These are phyloP conservation scores for Lachnellula cervina DNA, from an alignment of 2,329 filamentous ascomycete genomes.

Conservation along the genomic window DNA sequence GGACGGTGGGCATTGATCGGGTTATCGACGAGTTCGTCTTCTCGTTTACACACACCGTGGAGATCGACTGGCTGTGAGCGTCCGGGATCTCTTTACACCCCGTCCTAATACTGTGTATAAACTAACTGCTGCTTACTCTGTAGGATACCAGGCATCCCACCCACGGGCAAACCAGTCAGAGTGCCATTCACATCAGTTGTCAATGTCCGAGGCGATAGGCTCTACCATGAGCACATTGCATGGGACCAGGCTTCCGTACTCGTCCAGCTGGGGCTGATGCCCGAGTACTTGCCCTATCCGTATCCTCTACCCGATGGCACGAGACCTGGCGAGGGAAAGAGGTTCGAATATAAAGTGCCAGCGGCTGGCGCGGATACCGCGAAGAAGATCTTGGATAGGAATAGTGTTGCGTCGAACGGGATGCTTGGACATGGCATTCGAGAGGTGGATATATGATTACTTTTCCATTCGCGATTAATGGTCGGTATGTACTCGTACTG, in stretches of 20 bases:
- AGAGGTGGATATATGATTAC: constrained; percentile 28
- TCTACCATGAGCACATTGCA: constrained; percentile 66
- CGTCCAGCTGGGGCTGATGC: constrained; percentile 54
- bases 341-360: constrained; percentile 55
- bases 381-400: constrained; percentile 44
- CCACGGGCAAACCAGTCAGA: constrained; percentile 48
- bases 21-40: constrained; percentile 68
- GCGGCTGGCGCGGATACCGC: constrained; percentile 52
- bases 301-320: constrained; percentile 39
- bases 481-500: not conserved
- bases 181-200: constrained; percentile 62
- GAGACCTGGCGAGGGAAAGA: constrained; percentile 31
- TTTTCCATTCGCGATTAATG: not conserved
- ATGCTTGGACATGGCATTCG: constrained; percentile 39
- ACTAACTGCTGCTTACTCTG: not conserved
- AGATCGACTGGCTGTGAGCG: constrained; percentile 65
- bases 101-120: not conserved
- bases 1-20: constrained; percentile 67
- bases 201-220: constrained; percentile 61
- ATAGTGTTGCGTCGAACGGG: constrained; percentile 48
- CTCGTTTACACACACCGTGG: constrained; percentile 56
- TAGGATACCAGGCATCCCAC: constrained; percentile 54
- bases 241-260: constrained; percentile 65
- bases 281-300: constrained; percentile 36
- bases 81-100: too few relatives aligned